phyloP scores from a whole-genome alignment of 805 yeast genomes.

The Hanseniaspora mollemarum region DNA sequence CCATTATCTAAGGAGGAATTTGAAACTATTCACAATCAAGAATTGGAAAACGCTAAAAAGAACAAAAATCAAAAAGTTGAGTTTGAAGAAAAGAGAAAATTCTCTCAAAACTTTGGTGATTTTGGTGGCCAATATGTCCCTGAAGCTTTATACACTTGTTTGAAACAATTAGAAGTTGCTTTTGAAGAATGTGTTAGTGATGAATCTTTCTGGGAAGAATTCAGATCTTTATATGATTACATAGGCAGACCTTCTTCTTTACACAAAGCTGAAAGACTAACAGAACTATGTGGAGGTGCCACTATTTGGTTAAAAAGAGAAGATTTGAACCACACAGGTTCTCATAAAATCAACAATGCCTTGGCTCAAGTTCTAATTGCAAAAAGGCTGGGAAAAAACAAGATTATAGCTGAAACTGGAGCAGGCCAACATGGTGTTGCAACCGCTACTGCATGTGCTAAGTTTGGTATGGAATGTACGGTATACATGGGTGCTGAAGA shows the following conservation, averaged over 20 bases:
- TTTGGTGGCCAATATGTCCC: constrained; percentile 99
- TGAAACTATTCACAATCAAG: constrained; percentile 28
- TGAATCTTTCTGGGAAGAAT: constrained; percentile 88
- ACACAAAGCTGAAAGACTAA: constrained; percentile 80
- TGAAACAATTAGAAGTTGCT: constrained; percentile 76
- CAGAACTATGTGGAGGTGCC: constrained; percentile 88
- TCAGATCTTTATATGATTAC: constrained; percentile 69
- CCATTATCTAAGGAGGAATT: constrained; percentile 30
- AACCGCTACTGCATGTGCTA: constrained; percentile 85
- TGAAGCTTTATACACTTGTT: constrained; percentile 84
- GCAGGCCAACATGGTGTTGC: constrained; percentile 94
- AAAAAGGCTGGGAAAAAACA: constrained; percentile 61
- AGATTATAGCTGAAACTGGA: constrained; percentile 81
- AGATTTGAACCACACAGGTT: constrained; percentile 83
- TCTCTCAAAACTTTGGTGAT: constrained; percentile 74
- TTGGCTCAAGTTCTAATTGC: constrained; percentile 73
- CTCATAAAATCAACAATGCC: constrained; percentile 78
- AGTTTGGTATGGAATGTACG: constrained; percentile 84
- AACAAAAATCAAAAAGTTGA: constrained; percentile 21
- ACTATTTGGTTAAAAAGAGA: constrained; percentile 97
- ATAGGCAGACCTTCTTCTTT: constrained; percentile 94
- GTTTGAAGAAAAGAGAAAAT: constrained; percentile 52
- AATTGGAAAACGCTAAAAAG: constrained; percentile 16
- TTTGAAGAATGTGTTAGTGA: constrained; percentile 84
- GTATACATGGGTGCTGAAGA: constrained; percentile 99